phyloP scores from a whole-genome alignment of 2,329 filamentous ascomycete species.

The Botrytis hyacinthi region DNA sequence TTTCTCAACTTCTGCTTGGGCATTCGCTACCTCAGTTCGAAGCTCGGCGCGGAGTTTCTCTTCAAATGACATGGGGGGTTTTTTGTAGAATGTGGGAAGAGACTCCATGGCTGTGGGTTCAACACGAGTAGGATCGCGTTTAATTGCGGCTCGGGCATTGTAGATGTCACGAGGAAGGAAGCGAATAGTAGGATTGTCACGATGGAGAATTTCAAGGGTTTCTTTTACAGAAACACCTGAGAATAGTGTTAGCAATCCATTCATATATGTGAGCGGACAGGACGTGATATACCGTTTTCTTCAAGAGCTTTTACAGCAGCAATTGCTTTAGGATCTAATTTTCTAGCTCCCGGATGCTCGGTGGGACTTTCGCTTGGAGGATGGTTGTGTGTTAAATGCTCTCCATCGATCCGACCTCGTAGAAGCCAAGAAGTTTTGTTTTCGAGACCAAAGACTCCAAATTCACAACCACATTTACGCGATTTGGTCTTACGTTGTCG shows the following conservation, averaged over 20 bases:
- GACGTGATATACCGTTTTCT: conserved; percentile 55
- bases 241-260: conserved; percentile 38
- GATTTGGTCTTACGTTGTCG: conserved; percentile 62
- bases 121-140: conserved; percentile 62
- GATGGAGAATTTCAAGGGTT: conserved; percentile 64
- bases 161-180: conserved; percentile 65
- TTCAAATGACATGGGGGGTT: conserved; percentile 60
- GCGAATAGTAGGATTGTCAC: conserved; percentile 61
- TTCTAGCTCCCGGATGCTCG: conserved; percentile 64
- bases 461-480: conserved; percentile 66
- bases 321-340: conserved; percentile 66
- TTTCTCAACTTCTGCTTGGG: conserved; percentile 56
- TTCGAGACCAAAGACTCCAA: conserved; percentile 69
- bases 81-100: conserved; percentile 64
- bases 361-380: conserved; percentile 64
- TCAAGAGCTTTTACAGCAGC: conserved; percentile 65
- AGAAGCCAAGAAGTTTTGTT: conserved; percentile 66
- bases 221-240: conserved; percentile 62
- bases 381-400: conserved; percentile 62
- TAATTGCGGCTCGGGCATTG: conserved; percentile 65
- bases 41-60: conserved; percentile 63
- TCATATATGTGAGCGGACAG: conserved; percentile 15
- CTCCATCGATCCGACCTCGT: conserved; percentile 58
- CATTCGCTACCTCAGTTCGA: conserved; percentile 57
- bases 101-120: conserved; percentile 57